Conservation (phyloP, 805 yeast genomes). For the Metschnikowia peoriensis region DNA sequence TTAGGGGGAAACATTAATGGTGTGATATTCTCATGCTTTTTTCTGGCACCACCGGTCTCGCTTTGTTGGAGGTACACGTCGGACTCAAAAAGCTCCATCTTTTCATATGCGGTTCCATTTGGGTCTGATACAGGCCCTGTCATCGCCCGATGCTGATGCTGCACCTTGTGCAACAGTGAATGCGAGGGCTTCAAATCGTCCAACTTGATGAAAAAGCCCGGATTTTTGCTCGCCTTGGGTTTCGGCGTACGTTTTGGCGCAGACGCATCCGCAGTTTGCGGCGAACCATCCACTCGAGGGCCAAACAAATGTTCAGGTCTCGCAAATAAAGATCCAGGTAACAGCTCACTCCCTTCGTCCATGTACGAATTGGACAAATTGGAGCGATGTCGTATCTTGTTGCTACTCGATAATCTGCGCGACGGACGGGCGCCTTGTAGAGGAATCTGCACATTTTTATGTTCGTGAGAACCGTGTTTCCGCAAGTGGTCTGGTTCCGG, state of each 20-base stretch:
- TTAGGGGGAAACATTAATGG: conserved; percentile 19
- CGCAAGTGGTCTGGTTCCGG: background rate
- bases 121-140: conserved; percentile 20
- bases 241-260: conserved; percentile 1
- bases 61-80: conserved; percentile 10
- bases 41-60: conserved; percentile 5
- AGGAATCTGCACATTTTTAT: conserved; percentile 2
- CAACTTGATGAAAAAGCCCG: conserved; percentile 27
- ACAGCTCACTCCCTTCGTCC: conserved; percentile 4
- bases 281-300: background rate
- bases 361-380: conserved; percentile 11
- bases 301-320: background rate
- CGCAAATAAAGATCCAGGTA: conserved; percentile 1
- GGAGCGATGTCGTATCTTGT: conserved; percentile 13
- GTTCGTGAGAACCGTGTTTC: background rate
- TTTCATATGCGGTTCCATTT: background rate
- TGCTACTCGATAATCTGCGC: conserved; percentile 4
- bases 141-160: conserved; percentile 13
- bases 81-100: conserved; percentile 8
- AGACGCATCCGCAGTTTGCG: background rate
- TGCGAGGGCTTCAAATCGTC: conserved; percentile 20
- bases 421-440: conserved; percentile 1
- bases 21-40: conserved; percentile 14
- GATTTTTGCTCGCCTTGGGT: conserved; percentile 18
- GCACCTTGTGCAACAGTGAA: conserved; percentile 10